Evolutionary conservation across 768 basidiomycete genomes (phyloP).

Genomic region (Lentinula edodes): DNA sequence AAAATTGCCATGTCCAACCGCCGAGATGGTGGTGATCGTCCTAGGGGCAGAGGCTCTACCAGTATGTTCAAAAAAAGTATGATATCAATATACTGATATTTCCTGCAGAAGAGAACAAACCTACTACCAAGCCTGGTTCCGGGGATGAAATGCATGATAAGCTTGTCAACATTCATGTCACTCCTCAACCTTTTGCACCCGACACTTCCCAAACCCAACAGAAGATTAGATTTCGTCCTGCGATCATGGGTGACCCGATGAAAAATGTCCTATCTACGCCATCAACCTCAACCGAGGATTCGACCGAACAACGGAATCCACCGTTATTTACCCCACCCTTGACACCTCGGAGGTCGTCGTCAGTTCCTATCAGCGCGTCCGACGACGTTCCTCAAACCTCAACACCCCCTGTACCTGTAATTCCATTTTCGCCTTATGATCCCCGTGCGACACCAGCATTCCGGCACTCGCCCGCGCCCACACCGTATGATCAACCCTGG

Average conservation of each 20-base stretch:
- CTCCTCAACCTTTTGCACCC: constrained; percentile 30
- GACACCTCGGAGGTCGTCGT: constrained; percentile 33
- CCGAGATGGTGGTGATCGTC: constrained; percentile 62
- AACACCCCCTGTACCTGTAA: constrained; percentile 25
- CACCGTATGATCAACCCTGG: constrained; percentile 80
- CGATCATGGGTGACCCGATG: constrained; percentile 15
- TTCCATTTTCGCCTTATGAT: constrained; percentile 72
- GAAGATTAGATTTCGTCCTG: constrained; percentile 42
- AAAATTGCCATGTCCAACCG: constrained; percentile 88
- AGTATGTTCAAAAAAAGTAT: constrained; percentile 38
- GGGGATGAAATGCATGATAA: constrained; percentile 30
- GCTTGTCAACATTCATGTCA: constrained; percentile 33
- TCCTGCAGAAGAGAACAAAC: constrained; percentile 50
- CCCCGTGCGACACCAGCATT: constrained; percentile 72
- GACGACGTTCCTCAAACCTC: constrained; percentile 19
- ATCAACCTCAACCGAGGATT: constrained; percentile 10
- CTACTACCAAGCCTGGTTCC: constrained; percentile 17
- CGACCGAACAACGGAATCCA: constrained; percentile 3
- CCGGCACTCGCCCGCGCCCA: constrained; percentile 68
- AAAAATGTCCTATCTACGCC: constrained; percentile 16
- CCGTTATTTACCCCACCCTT: constrained; percentile 13
- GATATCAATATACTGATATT: background rate
- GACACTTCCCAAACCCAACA: constrained; percentile 21
- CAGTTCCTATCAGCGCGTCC: constrained; percentile 20
- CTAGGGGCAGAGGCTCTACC: constrained; percentile 56